These are phyloP conservation scores for Tothia fuscella DNA, from an alignment of 2,329 filamentous ascomycete species.

Conservation along the genomic window DNA sequence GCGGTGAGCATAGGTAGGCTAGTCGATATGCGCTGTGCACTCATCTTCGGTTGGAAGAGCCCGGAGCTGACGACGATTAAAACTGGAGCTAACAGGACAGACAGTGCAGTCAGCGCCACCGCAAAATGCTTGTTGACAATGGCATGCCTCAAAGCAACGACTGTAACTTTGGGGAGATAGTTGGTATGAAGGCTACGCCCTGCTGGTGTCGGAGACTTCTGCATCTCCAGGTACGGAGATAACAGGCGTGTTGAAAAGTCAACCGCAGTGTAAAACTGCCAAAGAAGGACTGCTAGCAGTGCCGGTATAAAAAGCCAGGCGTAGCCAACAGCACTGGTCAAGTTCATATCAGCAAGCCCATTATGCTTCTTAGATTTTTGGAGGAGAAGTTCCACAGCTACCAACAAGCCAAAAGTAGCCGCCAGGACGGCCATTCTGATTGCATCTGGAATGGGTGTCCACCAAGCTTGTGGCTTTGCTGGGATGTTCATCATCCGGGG, in stretches of 20 bases:
- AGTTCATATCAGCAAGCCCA: not conserved
- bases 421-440: not conserved
- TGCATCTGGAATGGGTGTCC: not conserved
- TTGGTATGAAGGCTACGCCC: slow-evolving; percentile 5
- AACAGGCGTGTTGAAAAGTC: slow-evolving; percentile 1
- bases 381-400: slow-evolving; percentile 3
- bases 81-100: slow-evolving; percentile 2
- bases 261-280: not conserved
- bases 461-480: slow-evolving; percentile 6
- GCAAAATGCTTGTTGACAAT: not conserved
- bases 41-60: not conserved
- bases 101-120: not conserved
- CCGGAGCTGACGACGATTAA: slow-evolving; percentile 5
- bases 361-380: not conserved
- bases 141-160: slow-evolving; percentile 3
- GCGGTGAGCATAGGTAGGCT: not conserved
- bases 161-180: not conserved
- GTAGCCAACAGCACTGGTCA: not conserved
- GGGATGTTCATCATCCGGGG: not conserved
- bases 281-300: not conserved
- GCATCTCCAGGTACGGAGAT: not conserved
- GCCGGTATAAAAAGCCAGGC: not conserved
- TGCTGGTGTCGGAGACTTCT: not conserved
- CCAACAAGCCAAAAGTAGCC: not conserved
- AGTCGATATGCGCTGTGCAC: not conserved